Evolutionary conservation across 176 grass and related monocot genomes (phyloP).

Genomic region (Chrysopogon serrulatus): DNA sequence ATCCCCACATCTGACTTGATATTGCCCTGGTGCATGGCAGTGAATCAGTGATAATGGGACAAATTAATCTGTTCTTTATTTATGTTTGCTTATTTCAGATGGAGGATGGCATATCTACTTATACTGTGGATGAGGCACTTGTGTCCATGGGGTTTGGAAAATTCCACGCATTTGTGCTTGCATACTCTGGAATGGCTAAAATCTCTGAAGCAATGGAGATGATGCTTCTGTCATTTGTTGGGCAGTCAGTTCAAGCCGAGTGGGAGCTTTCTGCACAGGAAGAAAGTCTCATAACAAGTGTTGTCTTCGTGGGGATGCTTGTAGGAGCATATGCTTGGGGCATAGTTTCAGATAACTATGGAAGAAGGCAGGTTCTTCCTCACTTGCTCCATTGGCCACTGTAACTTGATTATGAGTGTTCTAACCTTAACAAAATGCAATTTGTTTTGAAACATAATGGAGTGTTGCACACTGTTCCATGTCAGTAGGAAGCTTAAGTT

Average conservation of each 20-base stretch:
- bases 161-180: slow-evolving; percentile 85
- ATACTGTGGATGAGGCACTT: slow-evolving; percentile 89
- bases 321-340: slow-evolving; percentile 95
- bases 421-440: background rate
- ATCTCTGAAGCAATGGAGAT: slow-evolving; percentile 97
- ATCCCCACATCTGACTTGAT: background rate
- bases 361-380: slow-evolving; percentile 62
- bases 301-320: slow-evolving; percentile 92
- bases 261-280: slow-evolving; percentile 79
- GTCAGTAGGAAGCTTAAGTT: background rate
- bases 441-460: background rate
- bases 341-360: slow-evolving; percentile 88
- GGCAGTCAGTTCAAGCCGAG: slow-evolving; percentile 77
- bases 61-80: background rate
- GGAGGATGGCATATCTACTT: slow-evolving; percentile 59
- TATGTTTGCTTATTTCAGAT: slow-evolving; percentile 50
- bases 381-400: background rate
- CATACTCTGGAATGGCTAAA: slow-evolving; percentile 92
- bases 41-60: background rate
- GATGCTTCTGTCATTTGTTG: slow-evolving; percentile 98
- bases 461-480: background rate
- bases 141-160: slow-evolving; percentile 84
- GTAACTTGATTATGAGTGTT: background rate
- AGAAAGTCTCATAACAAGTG: slow-evolving; percentile 90
- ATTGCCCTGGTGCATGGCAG: background rate